Evolutionary conservation across 345 rosid genomes (phyloP).

Genomic region (Heritiera fomes): DNA sequence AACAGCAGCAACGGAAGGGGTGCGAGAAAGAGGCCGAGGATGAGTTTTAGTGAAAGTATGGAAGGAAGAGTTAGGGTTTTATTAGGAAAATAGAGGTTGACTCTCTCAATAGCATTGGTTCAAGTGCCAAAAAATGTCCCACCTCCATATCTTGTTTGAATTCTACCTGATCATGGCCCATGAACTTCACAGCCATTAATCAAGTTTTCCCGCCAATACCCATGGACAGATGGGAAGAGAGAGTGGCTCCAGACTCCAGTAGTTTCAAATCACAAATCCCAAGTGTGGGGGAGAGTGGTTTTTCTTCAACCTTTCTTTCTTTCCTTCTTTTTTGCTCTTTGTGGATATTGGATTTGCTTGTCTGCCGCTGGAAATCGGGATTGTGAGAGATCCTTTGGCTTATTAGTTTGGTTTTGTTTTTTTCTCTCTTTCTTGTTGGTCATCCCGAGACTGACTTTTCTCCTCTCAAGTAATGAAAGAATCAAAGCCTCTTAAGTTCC

Average conservation of each 20-base stretch:
- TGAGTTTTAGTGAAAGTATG: too few species aligned
- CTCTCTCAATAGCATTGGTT: constrained; percentile 23
- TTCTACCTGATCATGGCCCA: constrained; percentile 6
- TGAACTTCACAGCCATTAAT: not conserved
- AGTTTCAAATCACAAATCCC: constrained; percentile 5
- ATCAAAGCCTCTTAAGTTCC: not conserved
- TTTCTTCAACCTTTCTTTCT: not conserved
- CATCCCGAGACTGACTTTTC: not conserved
- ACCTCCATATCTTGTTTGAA: constrained; percentile 16
- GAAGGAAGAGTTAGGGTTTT: too few species aligned
- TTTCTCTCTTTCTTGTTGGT: not conserved
- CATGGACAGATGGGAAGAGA: not conserved
- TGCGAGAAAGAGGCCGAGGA: too few species aligned
- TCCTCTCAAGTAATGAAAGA: constrained; percentile 1
- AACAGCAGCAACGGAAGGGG: too few species aligned
- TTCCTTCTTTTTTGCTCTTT: too few species aligned
- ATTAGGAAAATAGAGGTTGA: not conserved
- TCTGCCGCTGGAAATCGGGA: constrained; percentile 14
- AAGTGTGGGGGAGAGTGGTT: not conserved
- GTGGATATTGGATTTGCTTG: constrained; percentile 18
- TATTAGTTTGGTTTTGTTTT: not conserved
- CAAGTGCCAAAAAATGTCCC: constrained; percentile 34
- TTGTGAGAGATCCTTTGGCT: not conserved
- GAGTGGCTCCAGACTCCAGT: not conserved
- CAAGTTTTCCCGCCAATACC: constrained; percentile 36